Conservation (phyloP, 768 basidiomycete genomes). For the Rhodotorula paludigena region DNA sequence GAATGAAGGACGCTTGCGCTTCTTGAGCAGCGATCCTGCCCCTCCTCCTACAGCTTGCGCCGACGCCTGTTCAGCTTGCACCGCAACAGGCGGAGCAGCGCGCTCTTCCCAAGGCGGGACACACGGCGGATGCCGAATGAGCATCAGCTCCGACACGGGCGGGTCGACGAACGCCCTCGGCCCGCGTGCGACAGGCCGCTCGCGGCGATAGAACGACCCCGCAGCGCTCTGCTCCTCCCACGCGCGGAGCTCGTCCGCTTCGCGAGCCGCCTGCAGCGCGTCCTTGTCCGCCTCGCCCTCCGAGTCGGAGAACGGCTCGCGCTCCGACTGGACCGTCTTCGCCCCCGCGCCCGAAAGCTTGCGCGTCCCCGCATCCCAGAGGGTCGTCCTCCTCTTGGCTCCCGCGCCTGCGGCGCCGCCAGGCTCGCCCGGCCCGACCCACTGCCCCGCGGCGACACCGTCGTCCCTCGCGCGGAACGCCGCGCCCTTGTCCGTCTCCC, state of each 20-base stretch:
- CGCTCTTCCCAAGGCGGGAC: conserved; percentile 5
- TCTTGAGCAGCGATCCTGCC: neutral
- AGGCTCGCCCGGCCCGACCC: neutral
- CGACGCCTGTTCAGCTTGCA: no score
- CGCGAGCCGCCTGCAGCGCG: neutral
- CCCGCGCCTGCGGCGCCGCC: neutral
- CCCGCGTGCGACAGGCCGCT: neutral
- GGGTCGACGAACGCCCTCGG: neutral
- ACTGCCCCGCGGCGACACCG: conserved; percentile 4
- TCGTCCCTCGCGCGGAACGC: conserved; percentile 20
- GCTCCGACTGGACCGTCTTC: neutral
- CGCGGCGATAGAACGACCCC: neutral
- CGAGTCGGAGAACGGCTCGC: conserved; percentile 25
- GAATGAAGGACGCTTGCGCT: neutral
- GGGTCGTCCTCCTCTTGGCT: conserved; percentile 13
- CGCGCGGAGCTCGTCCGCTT: neutral
- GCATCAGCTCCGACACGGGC: neutral
- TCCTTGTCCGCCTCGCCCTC: conserved; percentile 16
- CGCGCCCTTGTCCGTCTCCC: conserved; percentile 6
- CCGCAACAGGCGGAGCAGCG: no score
- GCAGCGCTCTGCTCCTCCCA: neutral
- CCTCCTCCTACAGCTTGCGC: neutral
- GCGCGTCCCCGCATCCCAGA: conserved; percentile 21
- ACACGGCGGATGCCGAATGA: neutral
- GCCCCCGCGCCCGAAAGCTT: neutral